Base-by-base conservation (phyloP, 2,329 filamentous ascomycete genomes). In the Ceratocystis smalleyi region DNA sequence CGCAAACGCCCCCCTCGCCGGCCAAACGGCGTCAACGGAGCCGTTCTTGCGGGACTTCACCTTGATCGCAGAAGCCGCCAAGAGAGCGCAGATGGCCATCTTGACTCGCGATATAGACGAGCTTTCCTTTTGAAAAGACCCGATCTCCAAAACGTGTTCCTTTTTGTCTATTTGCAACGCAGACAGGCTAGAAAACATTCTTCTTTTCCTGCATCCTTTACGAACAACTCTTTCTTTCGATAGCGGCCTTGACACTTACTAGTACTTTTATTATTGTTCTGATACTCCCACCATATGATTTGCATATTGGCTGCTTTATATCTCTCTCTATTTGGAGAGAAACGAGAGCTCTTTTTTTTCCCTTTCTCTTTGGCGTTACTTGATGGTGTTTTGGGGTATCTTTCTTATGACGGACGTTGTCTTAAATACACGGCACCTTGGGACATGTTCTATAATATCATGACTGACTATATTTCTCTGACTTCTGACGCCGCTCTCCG, bases 31-130 rank as follows among this genome's bases (percentile, higher is more conserved):
- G 5, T 67, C 67, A n/a, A 79, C 80, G 62, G 81, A 83, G 63
- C 69, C 75, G 32, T 91, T 91, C 72, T 80, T 95, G 67, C 84
- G 86, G 70, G 87, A 95, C 74, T 89, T 92, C 71, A 92, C 83
- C 66, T 82, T 96, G 35, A 82, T 96, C 51, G 91, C 91, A 43
- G 92, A 97, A 77, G 92, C 92, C 1, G 92, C 91, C 54, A 96
- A 95, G 76, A 81, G 91, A 51, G 92, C 92, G 8, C 90, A 96
- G 75, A 88, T 96, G 79, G 89, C 89, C 51, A 85, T 91, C 71
- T 78, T 96, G 73, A 88, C 91, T 79, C 82, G 91, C 67, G 92
- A 96, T 74, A 81, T 97, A 71, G 90, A 89, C 71, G 83, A 84
- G 68, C 81, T 88, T 71, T 83, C 82, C 63, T 74, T 90, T 59